A percentile compares a stretch with the other conserved stretches of the same genome.
Evolutionary conservation across 2,329 filamentous ascomycete species (phyloP).

Genomic region (Neofusicoccum umdonicola): DNA sequence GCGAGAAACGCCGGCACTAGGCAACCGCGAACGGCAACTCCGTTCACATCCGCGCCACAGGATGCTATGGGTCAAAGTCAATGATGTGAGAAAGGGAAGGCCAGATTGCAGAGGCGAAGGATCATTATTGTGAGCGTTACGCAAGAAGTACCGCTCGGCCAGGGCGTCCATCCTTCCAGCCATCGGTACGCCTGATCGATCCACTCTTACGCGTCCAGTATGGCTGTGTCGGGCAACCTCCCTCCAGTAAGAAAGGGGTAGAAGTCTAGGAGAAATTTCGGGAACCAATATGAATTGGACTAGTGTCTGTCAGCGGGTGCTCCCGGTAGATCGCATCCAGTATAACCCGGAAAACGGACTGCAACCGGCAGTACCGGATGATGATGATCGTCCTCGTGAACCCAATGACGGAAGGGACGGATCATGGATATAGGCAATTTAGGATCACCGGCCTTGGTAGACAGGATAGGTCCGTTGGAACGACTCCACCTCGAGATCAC

Average conservation of each 20-base stretch:
- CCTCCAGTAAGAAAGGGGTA: not conserved
- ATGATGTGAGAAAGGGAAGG: not conserved
- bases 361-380: not conserved
- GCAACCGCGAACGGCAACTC: not conserved
- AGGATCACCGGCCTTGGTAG: too few relatives aligned
- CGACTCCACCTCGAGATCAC: too few relatives aligned
- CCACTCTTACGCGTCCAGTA: not conserved
- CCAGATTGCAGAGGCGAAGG: not conserved
- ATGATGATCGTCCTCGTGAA: not conserved
- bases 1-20: slow-evolving; percentile 7
- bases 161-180: not conserved
- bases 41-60: not conserved
- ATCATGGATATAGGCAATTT: too few relatives aligned
- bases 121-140: not conserved
- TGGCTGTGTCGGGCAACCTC: not conserved
- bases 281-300: not conserved
- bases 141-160: not conserved
- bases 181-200: not conserved
- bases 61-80: not conserved
- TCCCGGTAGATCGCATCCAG: slow-evolving; percentile 6
- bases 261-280: not conserved
- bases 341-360: not conserved
- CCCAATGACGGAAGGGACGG: not conserved
- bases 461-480: too few relatives aligned
- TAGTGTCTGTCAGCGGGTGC: slow-evolving; percentile 1